A percentile compares a stretch with the other conserved stretches of the same genome.
These are phyloP conservation scores for Metschnikowia baotianmanensis DNA, from an alignment of 805 yeast species.

Conservation along the genomic window DNA sequence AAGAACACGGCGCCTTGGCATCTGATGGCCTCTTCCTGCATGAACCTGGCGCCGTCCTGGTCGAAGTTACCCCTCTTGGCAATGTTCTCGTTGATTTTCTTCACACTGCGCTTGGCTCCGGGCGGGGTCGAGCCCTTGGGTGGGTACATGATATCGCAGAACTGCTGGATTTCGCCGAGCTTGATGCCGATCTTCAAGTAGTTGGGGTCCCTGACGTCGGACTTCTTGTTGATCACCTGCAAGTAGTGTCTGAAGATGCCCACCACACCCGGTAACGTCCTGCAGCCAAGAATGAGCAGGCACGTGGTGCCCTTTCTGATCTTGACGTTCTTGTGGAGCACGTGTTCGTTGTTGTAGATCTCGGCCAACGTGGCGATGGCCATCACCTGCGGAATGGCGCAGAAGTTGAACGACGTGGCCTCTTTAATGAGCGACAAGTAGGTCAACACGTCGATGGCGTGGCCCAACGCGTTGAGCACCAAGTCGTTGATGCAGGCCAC, in stretches of 20 bases:
- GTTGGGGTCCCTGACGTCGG: conserved; percentile 80
- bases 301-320: conserved; percentile 89
- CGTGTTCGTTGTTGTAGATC: conserved; percentile 75
- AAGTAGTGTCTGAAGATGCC: conserved; percentile 73
- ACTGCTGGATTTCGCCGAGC: conserved; percentile 87
- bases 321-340: conserved; percentile 73
- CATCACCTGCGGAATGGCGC: conserved; percentile 99
- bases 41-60: conserved; percentile 23
- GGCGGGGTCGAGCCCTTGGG: conserved; percentile 46
- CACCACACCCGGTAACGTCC: conserved; percentile 73
- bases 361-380: conserved; percentile 91
- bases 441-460: conserved; percentile 70
- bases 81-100: conserved; percentile 38
- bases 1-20: conserved; percentile 11
- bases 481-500: conserved; percentile 77
- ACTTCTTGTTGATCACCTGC: conserved; percentile 72
- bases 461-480: conserved; percentile 73
- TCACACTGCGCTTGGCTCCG: conserved; percentile 41
- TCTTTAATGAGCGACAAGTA: conserved; percentile 78
- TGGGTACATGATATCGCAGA: conserved; percentile 76
- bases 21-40: conserved; percentile 22
- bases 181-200: conserved; percentile 78
- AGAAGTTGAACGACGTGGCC: conserved; percentile 81
- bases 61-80: conserved; percentile 42
- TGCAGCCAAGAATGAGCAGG: conserved; percentile 65